Conservation (phyloP, 73 alveolate species). For the Stentor roeselii region DNA sequence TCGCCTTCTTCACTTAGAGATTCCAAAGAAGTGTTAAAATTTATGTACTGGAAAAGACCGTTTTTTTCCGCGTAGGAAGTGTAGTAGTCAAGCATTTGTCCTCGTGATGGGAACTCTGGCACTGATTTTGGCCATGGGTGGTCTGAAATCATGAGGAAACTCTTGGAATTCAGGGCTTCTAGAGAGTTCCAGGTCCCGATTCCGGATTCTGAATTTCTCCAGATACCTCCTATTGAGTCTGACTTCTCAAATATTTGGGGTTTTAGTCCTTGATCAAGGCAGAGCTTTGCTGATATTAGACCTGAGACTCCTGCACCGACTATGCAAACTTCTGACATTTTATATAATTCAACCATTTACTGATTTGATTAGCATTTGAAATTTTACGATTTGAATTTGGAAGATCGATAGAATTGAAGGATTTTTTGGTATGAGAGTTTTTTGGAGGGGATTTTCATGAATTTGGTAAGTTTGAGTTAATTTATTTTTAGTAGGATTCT, state of each 20-base stretch:
- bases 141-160: background rate
- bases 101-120: background rate
- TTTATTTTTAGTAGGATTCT: no score
- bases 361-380: no score
- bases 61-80: background rate
- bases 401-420: no score
- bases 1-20: background rate
- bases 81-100: background rate
- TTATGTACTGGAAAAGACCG: no score
- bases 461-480: no score
- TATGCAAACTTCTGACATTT: conserved; percentile 5
- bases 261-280: background rate
- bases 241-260: background rate
- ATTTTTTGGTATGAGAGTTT: no score
- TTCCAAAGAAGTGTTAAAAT: background rate
- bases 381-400: no score
- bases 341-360: no score
- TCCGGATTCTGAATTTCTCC: background rate
- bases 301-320: background rate
- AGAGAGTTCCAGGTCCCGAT: background rate
- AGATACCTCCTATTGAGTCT: background rate
- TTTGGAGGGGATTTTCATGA: no score
- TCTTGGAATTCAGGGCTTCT: background rate
- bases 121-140: background rate
- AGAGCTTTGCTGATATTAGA: background rate